phyloP scores from a whole-genome alignment of 208 protist genomes.

The Leishmania tarentolae region DNA sequence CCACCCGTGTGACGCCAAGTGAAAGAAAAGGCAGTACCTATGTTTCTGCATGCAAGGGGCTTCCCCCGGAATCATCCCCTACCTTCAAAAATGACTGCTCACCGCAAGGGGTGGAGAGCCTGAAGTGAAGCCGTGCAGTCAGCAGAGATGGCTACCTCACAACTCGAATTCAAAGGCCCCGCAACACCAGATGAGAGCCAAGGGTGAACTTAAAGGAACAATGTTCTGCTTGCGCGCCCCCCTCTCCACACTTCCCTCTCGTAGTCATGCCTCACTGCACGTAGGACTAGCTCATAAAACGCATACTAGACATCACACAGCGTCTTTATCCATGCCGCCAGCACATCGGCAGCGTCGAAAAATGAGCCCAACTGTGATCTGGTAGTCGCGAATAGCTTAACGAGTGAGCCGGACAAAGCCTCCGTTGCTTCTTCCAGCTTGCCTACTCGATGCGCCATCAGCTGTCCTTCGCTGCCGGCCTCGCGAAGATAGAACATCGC shows the following conservation, averaged over 20 bases:
- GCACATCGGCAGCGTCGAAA: slow-evolving; percentile 11
- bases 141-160: background rate
- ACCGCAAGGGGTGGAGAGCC: background rate
- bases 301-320: slow-evolving; percentile 15
- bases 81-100: background rate
- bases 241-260: background rate
- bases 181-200: background rate
- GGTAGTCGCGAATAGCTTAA: background rate
- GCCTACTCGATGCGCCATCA: slow-evolving; percentile 23
- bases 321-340: slow-evolving; percentile 18
- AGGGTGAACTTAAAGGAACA: background rate
- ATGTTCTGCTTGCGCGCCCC: background rate
- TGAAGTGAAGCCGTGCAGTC: background rate
- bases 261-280: no score
- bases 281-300: no score
- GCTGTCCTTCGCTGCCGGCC: background rate
- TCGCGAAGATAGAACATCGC: slow-evolving; percentile 26
- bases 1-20: background rate
- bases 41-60: background rate
- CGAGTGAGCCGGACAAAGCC: slow-evolving; percentile 10
- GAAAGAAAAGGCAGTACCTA: background rate
- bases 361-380: slow-evolving; percentile 9
- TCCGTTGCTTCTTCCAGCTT: slow-evolving; percentile 37
- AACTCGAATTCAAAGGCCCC: background rate
- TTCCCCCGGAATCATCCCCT: background rate